Evolutionary conservation across 2,329 filamentous ascomycete genomes (phyloP).

Genomic region (Polychaeton citri): DNA sequence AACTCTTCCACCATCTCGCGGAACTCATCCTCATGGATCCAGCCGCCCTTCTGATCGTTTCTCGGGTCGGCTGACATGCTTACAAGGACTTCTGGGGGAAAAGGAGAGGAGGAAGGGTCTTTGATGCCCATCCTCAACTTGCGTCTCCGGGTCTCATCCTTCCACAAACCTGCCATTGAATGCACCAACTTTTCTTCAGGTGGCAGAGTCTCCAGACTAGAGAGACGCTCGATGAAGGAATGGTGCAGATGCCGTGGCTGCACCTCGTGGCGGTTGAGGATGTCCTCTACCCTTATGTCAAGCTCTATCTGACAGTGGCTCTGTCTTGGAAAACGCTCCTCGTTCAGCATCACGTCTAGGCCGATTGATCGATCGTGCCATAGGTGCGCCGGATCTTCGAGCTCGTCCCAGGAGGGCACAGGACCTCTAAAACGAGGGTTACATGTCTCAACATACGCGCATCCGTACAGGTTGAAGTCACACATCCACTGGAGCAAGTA

Average conservation of each 20-base stretch:
- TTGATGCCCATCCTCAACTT: conserved; percentile 56
- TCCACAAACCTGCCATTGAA: conserved; percentile 90
- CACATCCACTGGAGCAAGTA: conserved; percentile 95
- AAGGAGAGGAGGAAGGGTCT: conserved; percentile 57
- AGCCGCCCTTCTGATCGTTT: conserved; percentile 58
- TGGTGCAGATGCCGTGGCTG: conserved; percentile 70
- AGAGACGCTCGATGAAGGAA: conserved; percentile 63
- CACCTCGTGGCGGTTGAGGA: conserved; percentile 67
- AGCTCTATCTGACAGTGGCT: conserved; percentile 86
- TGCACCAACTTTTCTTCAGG: conserved; percentile 70
- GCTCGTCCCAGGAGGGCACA: conserved; percentile 54
- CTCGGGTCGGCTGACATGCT: conserved; percentile 80
- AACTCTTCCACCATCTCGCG: conserved; percentile 50
- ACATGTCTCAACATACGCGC: conserved; percentile 56
- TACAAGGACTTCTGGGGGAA: conserved; percentile 66
- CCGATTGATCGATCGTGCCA: conserved; percentile 72
- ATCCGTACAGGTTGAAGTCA: conserved; percentile 95
- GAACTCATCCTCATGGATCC: conserved; percentile 88
- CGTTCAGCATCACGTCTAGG: conserved; percentile 45
- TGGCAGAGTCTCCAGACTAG: conserved; percentile 38
- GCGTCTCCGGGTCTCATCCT: conserved; percentile 69
- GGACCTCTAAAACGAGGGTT: conserved; percentile 63
- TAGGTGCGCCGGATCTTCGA: conserved; percentile 48
- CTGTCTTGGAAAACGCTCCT: conserved; percentile 53
- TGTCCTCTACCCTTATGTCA: conserved; percentile 79